Evolutionary conservation across 768 basidiomycete genomes (phyloP).

Genomic region (Infundibulicybe gibba): DNA sequence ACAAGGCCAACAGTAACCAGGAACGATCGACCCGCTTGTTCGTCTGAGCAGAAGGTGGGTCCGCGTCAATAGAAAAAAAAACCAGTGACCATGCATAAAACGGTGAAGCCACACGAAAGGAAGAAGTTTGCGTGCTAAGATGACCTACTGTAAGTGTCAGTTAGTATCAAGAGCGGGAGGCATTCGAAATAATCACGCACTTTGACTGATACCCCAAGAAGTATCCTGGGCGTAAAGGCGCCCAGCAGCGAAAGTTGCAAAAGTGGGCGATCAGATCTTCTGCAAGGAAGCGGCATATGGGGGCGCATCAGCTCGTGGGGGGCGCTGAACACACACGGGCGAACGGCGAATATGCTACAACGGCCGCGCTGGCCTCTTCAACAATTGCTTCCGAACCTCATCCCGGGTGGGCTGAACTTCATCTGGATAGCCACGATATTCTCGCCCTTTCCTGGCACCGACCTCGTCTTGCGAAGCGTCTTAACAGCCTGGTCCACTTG

Average conservation of each 20-base stretch:
- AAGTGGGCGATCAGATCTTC: constrained; percentile 68
- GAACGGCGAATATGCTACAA: constrained; percentile 29
- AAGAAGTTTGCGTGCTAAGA: constrained; percentile 70
- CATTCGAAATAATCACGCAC: constrained; percentile 19
- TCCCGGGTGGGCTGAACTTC: constrained; percentile 23
- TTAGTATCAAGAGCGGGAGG: background rate
- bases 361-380: constrained; percentile 22
- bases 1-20: constrained; percentile 62
- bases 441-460: constrained; percentile 20
- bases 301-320: too few relatives aligned
- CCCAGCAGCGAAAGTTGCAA: constrained; percentile 86
- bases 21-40: constrained; percentile 56
- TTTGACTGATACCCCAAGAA: constrained; percentile 60
- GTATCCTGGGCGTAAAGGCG: constrained; percentile 62
- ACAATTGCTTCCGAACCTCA: constrained; percentile 22
- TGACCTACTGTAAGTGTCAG: constrained; percentile 20
- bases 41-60: constrained; percentile 36
- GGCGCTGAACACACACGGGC: too few relatives aligned
- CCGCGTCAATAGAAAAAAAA: constrained; percentile 57
- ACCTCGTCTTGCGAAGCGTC: constrained; percentile 23
- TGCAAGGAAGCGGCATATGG: too few relatives aligned
- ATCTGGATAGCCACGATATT: constrained; percentile 24
- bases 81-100: constrained; percentile 48
- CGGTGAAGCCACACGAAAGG: constrained; percentile 54
- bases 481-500: constrained; percentile 27